phyloP scores from a whole-genome alignment of 2,329 filamentous ascomycete genomes.

The Aspergillus alliaceus region DNA sequence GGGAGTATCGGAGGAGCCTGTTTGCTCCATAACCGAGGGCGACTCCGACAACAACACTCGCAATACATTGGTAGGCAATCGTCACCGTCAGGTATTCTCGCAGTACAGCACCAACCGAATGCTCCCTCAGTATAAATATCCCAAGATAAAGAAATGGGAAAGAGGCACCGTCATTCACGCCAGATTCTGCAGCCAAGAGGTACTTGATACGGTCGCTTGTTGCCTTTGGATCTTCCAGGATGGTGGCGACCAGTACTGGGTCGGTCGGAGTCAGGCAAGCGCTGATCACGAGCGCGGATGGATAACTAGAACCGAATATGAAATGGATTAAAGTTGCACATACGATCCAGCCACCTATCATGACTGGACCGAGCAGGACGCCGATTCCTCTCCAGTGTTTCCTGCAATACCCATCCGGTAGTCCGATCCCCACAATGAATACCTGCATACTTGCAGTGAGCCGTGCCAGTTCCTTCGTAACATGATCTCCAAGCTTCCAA shows the following conservation, averaged over 20 bases:
- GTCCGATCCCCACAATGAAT: not conserved
- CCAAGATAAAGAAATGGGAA: not conserved
- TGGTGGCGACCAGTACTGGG: not conserved
- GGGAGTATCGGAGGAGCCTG: not conserved
- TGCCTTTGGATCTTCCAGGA: not conserved
- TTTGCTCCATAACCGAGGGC: not conserved
- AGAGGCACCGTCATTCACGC: not conserved
- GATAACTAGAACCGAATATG: not conserved
- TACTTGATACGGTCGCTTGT: not conserved
- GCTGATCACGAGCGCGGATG: not conserved
- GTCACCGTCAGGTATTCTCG: not conserved
- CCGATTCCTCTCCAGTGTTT: not conserved
- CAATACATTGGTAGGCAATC: not conserved
- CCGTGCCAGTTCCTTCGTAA: not conserved
- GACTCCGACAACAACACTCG: not conserved
- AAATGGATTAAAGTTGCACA: not conserved
- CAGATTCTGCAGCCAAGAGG: not conserved
- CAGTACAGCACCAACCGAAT: not conserved
- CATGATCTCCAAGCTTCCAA: not conserved
- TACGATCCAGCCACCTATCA: not conserved
- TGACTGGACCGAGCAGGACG: not conserved
- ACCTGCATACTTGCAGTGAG: not conserved
- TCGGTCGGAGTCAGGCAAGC: not conserved
- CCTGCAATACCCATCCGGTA: not conserved
- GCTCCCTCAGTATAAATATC: not conserved